Evolutionary conservation across 331 rosid species (phyloP).

Genomic region (Dryas integrifolia): DNA sequence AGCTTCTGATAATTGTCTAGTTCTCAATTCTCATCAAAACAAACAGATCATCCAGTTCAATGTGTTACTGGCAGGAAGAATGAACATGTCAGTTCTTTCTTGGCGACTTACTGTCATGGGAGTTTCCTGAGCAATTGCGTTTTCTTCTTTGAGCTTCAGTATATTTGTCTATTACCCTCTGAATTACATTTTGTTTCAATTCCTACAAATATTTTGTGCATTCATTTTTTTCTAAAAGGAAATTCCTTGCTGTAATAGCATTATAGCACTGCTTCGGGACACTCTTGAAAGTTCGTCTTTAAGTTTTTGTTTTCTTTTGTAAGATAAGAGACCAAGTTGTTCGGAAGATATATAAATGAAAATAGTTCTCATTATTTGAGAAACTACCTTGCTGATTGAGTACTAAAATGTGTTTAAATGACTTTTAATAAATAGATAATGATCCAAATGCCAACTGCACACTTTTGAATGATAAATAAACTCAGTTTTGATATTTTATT

Average conservation of each 20-base stretch:
- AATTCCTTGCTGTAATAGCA: too few species aligned
- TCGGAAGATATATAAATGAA: background rate
- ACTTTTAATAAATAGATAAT: too few species aligned
- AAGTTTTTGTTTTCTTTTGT: too few species aligned
- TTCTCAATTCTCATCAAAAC: background rate
- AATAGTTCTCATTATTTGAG: background rate
- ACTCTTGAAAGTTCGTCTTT: background rate
- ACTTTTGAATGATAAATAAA: too few species aligned
- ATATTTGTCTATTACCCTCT: background rate
- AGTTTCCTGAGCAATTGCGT: constrained; percentile 24
- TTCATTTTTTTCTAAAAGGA: too few species aligned
- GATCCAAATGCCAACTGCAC: too few species aligned
- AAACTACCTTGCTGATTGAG: background rate
- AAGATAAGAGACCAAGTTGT: background rate
- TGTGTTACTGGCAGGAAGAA: constrained; percentile 19
- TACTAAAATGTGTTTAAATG: background rate
- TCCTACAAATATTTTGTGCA: background rate
- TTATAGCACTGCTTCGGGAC: background rate
- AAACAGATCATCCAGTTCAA: background rate
- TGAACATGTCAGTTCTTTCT: constrained; percentile 21
- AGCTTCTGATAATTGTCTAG: background rate
- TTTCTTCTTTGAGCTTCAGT: constrained; percentile 4
- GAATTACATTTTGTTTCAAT: constrained; percentile 5
- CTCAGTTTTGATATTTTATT: too few species aligned
- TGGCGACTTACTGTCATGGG: constrained; percentile 9